A percentile compares a stretch with the other conserved stretches of the same genome.
These are phyloP conservation scores for Colletotrichum phormii DNA, from an alignment of 2,329 filamentous ascomycete species.

Conservation along the genomic window DNA sequence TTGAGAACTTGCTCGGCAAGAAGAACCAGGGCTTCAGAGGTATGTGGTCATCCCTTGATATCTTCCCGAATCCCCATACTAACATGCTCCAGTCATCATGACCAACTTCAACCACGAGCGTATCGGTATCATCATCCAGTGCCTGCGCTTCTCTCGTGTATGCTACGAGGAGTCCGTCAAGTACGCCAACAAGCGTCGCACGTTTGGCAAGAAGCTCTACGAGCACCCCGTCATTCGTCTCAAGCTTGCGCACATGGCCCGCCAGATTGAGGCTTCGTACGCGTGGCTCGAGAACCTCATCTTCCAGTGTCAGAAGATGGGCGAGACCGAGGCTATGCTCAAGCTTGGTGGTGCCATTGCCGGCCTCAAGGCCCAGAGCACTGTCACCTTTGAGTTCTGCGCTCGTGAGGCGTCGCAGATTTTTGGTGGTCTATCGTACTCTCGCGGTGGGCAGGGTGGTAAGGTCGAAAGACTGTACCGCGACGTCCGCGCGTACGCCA, in stretches of 20 bases:
- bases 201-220: conserved; percentile 96
- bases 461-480: conserved; percentile 96
- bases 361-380: conserved; percentile 91
- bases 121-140: conserved; percentile 98
- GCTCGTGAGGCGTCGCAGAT: conserved; percentile 97
- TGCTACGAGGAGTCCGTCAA: conserved; percentile 97
- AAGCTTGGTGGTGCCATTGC: conserved; percentile 95
- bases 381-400: conserved; percentile 97
- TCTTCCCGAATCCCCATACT: background rate
- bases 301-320: conserved; percentile 93
- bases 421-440: conserved; percentile 94
- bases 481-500: conserved; percentile 95
- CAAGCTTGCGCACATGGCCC: conserved; percentile 98
- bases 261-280: conserved; percentile 97
- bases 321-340: conserved; percentile 94
- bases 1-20: conserved; percentile 98
- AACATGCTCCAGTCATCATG: conserved; percentile 80
- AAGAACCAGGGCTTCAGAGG: conserved; percentile 97
- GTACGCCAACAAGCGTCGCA: conserved; percentile 96
- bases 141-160: conserved; percentile 91
- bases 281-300: conserved; percentile 97
- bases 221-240: conserved; percentile 97
- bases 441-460: conserved; percentile 90
- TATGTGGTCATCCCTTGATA: conserved; percentile 44
- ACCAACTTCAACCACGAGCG: conserved; percentile 99